A percentile compares a stretch with the other conserved stretches of the same genome.
Evolutionary conservation across 208 protist genomes (phyloP).

Genomic region (Leishmania amazonensis): DNA sequence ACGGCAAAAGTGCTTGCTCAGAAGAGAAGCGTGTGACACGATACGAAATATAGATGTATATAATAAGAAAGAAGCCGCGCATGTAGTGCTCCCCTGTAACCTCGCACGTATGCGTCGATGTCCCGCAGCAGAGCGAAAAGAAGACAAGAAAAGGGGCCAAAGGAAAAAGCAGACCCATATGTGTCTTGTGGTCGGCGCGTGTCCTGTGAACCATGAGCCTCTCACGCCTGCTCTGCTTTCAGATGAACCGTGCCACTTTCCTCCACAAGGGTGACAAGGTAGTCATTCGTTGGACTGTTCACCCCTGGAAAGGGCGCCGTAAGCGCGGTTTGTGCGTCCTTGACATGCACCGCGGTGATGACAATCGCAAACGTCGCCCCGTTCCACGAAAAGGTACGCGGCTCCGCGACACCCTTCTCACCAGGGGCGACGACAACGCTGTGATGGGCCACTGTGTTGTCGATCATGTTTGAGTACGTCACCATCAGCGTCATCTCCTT

Average conservation of each 20-base stretch:
- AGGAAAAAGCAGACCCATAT: neutral
- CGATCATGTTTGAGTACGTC: slow-evolving; percentile 35
- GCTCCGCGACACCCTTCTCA: neutral
- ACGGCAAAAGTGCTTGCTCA: neutral
- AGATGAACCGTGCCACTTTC: slow-evolving; percentile 5
- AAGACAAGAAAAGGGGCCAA: neutral
- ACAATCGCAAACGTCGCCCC: neutral
- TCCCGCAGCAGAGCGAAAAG: neutral
- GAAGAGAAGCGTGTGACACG: neutral
- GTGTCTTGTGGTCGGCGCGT: neutral
- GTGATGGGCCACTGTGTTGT: slow-evolving; percentile 9
- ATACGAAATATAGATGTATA: neutral
- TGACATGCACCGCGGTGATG: neutral
- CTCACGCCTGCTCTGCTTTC: neutral
- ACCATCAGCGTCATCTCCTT: slow-evolving; percentile 39
- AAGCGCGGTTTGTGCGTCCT: neutral
- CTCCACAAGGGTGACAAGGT: slow-evolving; percentile 34
- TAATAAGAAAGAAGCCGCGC: too few species aligned
- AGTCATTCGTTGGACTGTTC: slow-evolving; percentile 37
- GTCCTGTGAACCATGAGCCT: neutral
- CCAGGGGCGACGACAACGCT: slow-evolving; percentile 19
- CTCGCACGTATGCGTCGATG: neutral
- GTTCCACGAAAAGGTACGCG: neutral
- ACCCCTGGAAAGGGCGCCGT: slow-evolving; percentile 41
- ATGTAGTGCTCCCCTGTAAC: neutral